Base-by-base conservation (phyloP, 768 basidiomycete species). In the Omphalotus guepiniiformis region DNA sequence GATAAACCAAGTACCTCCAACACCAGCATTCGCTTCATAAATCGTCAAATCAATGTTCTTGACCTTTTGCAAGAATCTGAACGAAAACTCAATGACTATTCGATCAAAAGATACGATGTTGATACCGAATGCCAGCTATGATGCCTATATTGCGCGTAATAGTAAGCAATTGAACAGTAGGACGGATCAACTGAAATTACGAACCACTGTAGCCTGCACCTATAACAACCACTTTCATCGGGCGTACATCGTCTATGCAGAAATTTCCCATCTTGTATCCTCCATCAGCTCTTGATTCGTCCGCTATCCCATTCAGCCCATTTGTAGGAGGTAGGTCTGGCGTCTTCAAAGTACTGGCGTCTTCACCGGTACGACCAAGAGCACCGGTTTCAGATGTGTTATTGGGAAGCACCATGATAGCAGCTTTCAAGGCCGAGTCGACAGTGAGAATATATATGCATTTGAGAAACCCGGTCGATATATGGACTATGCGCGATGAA, bases 1-100 rank as follows among this genome's bases (percentile, higher is more conserved):
- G 36, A 64, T 61, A 53, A 67, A 75, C 83, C 83, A 85, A 2
- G 80, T 75, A 2, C 83, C 83, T 8, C 82, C 83, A 19, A 85
- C 66, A 2, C 73, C 76, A n/a, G 68, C 62, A 42, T 75, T 71
- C 48, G 78, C 76, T 47, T 85, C 83, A 56, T 82, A 84, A 13
- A 83, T 74, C 0, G 70, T 71, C 4, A 85, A 57, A 16, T 77
- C 63, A 12, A 83, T 49, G 51, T 83, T 82, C 38, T 69, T 68
- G 11, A 83, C 63, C 25, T 64, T 67, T 61, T 80, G 80, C 6
- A 71, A 63, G 52, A 81, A 76, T 28, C 79, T 80, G 38, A 8
- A 28, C 7, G 21, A 22, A 43, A 21, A 6, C 15, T 21, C n/a
- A 44, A 32, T 4, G 30, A 11, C 13, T 21, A 12, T 38, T 19